phyloP scores from a whole-genome alignment of 306 rosid species.

The Boehmeria nivea region DNA sequence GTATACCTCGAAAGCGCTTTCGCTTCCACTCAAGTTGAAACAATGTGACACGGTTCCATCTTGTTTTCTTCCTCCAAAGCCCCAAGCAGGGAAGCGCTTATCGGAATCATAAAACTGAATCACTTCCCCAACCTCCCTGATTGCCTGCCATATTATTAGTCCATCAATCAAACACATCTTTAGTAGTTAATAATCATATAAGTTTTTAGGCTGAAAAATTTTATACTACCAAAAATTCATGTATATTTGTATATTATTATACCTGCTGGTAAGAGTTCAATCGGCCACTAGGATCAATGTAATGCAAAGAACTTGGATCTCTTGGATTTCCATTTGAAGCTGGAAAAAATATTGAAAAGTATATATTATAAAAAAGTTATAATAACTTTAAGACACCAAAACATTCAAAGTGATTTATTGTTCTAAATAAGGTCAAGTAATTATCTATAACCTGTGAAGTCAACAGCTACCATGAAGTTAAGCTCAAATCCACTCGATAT shows the following conservation, averaged over 20 bases:
- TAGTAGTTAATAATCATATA: background rate
- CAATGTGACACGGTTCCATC: constrained; percentile 57
- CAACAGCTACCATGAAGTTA: constrained; percentile 90
- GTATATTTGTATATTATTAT: background rate
- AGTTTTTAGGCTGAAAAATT: too few species aligned
- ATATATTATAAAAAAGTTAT: too few species aligned
- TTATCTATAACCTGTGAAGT: constrained; percentile 69
- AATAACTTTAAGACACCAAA: too few species aligned
- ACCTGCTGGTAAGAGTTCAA: constrained; percentile 79
- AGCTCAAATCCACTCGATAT: constrained; percentile 82
- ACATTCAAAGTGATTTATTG: too few species aligned
- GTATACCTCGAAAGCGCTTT: constrained; percentile 53
- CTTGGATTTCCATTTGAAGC: constrained; percentile 84
- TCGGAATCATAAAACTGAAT: constrained; percentile 81
- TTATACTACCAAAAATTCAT: too few species aligned
- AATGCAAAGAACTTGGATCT: constrained; percentile 52
- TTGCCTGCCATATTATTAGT: constrained; percentile 45
- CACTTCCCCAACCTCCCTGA: constrained; percentile 77
- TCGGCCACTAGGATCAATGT: constrained; percentile 50
- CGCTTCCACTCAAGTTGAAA: constrained; percentile 62
- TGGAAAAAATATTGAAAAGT: constrained; percentile 30
- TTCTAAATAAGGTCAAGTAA: background rate
- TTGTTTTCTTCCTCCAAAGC: constrained; percentile 67
- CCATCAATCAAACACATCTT: background rate
- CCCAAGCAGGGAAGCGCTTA: constrained; percentile 78